These are phyloP conservation scores for Raffaelea deltoideospora DNA, from an alignment of 2,329 filamentous ascomycete genomes.

Conservation along the genomic window DNA sequence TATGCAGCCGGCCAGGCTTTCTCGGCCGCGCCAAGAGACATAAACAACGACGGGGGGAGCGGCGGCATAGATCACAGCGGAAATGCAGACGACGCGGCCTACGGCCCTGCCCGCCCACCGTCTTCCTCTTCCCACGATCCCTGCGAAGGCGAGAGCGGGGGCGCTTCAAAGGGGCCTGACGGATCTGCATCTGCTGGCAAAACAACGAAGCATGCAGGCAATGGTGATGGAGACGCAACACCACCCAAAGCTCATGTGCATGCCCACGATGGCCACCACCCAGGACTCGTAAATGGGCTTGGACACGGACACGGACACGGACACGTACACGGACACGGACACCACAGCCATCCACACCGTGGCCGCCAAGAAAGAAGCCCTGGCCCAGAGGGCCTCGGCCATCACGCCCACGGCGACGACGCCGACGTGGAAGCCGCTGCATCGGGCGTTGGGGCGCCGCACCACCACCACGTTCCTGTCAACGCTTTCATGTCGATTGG, in stretches of 20 bases:
- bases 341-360: neutral
- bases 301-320: too few relatives aligned
- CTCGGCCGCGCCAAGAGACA: constrained; percentile 14
- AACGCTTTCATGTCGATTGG: constrained; percentile 91
- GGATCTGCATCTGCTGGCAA: too few relatives aligned
- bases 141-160: too few relatives aligned
- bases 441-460: constrained; percentile 23
- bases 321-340: neutral
- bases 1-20: constrained; percentile 14
- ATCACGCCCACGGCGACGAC: constrained; percentile 3
- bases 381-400: constrained; percentile 4
- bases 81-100: neutral
- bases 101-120: constrained; percentile 14
- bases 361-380: neutral
- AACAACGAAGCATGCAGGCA: too few relatives aligned
- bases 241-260: too few relatives aligned
- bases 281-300: too few relatives aligned
- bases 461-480: constrained; percentile 89
- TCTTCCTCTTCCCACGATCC: constrained; percentile 8
- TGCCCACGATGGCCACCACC: too few relatives aligned
- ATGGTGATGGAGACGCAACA: too few relatives aligned
- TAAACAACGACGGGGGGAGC: neutral
- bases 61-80: neutral
- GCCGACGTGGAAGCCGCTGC: constrained; percentile 7
- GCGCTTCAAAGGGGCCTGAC: too few relatives aligned